phyloP scores from a whole-genome alignment of 371 early-diverging fungal genomes.

The Mortierella sp. region DNA sequence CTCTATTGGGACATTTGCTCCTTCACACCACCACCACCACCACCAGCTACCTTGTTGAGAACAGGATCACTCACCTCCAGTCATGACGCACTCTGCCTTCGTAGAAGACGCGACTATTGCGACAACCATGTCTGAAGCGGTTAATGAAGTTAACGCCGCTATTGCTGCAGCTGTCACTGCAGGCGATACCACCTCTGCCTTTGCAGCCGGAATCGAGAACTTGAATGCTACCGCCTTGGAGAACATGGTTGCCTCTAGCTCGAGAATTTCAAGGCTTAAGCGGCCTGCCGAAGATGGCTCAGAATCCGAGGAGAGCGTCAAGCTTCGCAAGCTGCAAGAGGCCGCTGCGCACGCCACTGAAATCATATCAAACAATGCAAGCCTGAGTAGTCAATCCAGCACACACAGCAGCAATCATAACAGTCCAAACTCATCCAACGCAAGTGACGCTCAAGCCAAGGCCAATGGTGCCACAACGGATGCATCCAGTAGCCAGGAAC shows the following conservation, averaged over 20 bases:
- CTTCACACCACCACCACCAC: background rate
- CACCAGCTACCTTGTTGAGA: background rate
- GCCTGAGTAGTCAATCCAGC: slow-evolving; percentile 15
- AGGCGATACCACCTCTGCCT: slow-evolving; percentile 34
- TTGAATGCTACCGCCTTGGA: slow-evolving; percentile 24
- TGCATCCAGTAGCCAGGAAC: slow-evolving; percentile 1
- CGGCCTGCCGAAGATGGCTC: slow-evolving; percentile 40
- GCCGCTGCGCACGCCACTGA: slow-evolving; percentile 43
- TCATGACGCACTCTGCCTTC: slow-evolving; percentile 36
- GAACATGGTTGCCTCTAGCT: slow-evolving; percentile 13
- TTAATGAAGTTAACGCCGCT: slow-evolving; percentile 46
- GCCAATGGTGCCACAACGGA: too few relatives aligned
- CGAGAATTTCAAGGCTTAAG: slow-evolving; percentile 35
- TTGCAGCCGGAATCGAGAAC: slow-evolving; percentile 21
- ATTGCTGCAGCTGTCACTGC: slow-evolving; percentile 53
- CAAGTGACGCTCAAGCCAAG: too few relatives aligned
- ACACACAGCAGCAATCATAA: slow-evolving; percentile 15
- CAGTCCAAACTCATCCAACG: too few relatives aligned
- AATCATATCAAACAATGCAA: slow-evolving; percentile 24
- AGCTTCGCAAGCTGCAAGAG: slow-evolving; percentile 49
- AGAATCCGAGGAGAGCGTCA: slow-evolving; percentile 45
- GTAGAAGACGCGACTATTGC: slow-evolving; percentile 27
- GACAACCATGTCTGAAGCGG: slow-evolving; percentile 46
- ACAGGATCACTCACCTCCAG: background rate
- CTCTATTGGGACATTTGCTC: background rate